These are phyloP conservation scores for Penicillium turbatum DNA, from an alignment of 495 filamentous ascomycete genomes.

Conservation along the genomic window DNA sequence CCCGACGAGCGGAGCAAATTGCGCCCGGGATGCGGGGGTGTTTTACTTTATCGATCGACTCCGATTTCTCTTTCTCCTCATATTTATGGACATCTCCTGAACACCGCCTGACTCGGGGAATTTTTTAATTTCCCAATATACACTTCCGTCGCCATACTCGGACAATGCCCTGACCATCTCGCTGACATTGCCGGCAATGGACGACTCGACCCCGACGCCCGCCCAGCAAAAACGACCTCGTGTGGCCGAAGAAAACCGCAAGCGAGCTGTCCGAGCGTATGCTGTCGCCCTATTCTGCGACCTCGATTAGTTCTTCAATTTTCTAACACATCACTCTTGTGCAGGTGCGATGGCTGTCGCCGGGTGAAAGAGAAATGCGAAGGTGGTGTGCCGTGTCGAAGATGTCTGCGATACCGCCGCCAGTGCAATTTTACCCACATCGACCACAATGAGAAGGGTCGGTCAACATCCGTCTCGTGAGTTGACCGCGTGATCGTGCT, in stretches of 20 bases:
- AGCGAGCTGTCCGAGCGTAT: slow-evolving; percentile 47
- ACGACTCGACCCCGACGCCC: slow-evolving; percentile 25
- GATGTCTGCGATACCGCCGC: slow-evolving; percentile 45
- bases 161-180: slow-evolving; percentile 28
- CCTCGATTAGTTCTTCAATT: neutral
- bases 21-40: slow-evolving; percentile 18
- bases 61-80: slow-evolving; percentile 2
- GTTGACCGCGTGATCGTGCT: slow-evolving; percentile 9
- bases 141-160: neutral
- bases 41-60: neutral
- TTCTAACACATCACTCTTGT: slow-evolving; percentile 11
- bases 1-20: neutral
- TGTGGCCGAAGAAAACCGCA: slow-evolving; percentile 48
- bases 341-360: slow-evolving; percentile 46
- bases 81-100: neutral
- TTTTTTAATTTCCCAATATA: neutral
- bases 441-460: slow-evolving; percentile 36
- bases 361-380: slow-evolving; percentile 51
- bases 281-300: neutral
- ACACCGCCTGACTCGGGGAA: neutral
- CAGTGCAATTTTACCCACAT: slow-evolving; percentile 48
- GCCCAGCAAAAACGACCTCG: slow-evolving; percentile 43
- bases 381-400: slow-evolving; percentile 48
- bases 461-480: slow-evolving; percentile 39
- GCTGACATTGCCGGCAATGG: slow-evolving; percentile 23